Evolutionary conservation across 495 filamentous ascomycete species (phyloP).

Genomic region (Choiromyces venosus): DNA sequence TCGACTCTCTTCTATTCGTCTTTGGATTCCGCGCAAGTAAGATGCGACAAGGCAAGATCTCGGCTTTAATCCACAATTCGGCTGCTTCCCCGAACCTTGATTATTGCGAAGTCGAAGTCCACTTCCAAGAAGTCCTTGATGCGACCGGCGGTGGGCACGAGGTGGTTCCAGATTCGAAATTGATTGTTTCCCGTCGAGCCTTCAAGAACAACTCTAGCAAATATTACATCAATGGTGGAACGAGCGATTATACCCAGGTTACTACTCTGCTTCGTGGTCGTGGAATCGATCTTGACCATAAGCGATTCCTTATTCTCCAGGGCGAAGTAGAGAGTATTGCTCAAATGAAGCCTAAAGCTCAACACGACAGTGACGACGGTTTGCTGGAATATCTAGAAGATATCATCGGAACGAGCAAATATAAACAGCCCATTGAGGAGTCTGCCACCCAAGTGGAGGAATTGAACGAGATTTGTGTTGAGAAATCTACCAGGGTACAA

Average conservation of each 20-base stretch:
- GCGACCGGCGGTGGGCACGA: conserved; percentile 64
- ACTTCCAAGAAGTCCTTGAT: conserved; percentile 92
- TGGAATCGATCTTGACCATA: conserved; percentile 94
- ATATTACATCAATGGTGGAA: conserved; percentile 87
- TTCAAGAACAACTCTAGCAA: conserved; percentile 98
- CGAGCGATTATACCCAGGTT: conserved; percentile 85
- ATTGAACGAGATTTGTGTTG: conserved; percentile 86
- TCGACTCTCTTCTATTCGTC: conserved; percentile 94
- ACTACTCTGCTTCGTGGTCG: conserved; percentile 80
- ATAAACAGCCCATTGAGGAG: conserved; percentile 95
- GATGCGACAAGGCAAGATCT: conserved; percentile 98
- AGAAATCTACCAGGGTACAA: conserved; percentile 90
- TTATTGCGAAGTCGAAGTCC: conserved; percentile 89
- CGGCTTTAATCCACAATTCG: conserved; percentile 94
- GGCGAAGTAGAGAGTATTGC: conserved; percentile 98
- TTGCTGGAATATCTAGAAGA: conserved; percentile 95
- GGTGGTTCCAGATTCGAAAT: conserved; percentile 70
- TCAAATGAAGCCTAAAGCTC: conserved; percentile 97
- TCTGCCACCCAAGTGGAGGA: conserved; percentile 79
- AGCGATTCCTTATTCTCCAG: conserved; percentile 94
- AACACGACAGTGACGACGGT: conserved; percentile 89
- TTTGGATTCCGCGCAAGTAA: conserved; percentile 98
- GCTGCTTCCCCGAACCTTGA: conserved; percentile 76
- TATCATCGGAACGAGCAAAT: conserved; percentile 96
- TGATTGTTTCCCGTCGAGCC: conserved; percentile 83